Percentiles rank a stretch among this genome's conserved stretches.
Evolutionary conservation across 2,329 filamentous ascomycete genomes (phyloP).

Genomic region (Fusarium caatingaense): DNA sequence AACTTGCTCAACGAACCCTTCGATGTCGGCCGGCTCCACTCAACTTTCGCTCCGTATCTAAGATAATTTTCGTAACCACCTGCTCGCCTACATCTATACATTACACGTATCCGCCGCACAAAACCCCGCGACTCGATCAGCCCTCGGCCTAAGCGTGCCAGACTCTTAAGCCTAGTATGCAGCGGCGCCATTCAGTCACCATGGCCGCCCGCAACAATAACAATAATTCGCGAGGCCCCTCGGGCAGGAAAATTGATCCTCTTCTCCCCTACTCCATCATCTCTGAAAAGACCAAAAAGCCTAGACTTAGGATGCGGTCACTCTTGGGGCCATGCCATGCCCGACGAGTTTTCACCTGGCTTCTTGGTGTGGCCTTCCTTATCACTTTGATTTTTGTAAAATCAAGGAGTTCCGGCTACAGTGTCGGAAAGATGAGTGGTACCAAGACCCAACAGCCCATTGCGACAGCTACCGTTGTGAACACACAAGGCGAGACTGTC

Average conservation of each 20-base stretch:
- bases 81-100: conserved; percentile 24
- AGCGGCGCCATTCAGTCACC: conserved; percentile 49
- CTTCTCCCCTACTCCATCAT: conserved; percentile 51
- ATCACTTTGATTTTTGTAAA: conserved; percentile 56
- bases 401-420: conserved; percentile 44
- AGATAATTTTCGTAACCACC: conserved; percentile 30
- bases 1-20: conserved; percentile 39
- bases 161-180: conserved; percentile 44
- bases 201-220: conserved; percentile 51
- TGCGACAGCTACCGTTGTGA: conserved; percentile 44
- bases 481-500: conserved; percentile 45
- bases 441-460: conserved; percentile 42
- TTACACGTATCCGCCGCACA: conserved; percentile 19
- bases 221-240: conserved; percentile 49
- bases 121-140: conserved; percentile 16
- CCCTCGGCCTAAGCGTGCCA: conserved; percentile 36
- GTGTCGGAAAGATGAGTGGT: conserved; percentile 44
- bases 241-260: conserved; percentile 49
- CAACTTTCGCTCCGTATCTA: conserved; percentile 42
- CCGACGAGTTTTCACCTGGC: conserved; percentile 64
- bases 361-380: conserved; percentile 55
- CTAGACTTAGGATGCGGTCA: conserved; percentile 56
- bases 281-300: conserved; percentile 50
- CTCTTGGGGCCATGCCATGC: conserved; percentile 65
- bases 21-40: conserved; percentile 46